Evolutionary conservation across 495 filamentous ascomycete genomes (phyloP).

Genomic region (Penicillium desertorum): DNA sequence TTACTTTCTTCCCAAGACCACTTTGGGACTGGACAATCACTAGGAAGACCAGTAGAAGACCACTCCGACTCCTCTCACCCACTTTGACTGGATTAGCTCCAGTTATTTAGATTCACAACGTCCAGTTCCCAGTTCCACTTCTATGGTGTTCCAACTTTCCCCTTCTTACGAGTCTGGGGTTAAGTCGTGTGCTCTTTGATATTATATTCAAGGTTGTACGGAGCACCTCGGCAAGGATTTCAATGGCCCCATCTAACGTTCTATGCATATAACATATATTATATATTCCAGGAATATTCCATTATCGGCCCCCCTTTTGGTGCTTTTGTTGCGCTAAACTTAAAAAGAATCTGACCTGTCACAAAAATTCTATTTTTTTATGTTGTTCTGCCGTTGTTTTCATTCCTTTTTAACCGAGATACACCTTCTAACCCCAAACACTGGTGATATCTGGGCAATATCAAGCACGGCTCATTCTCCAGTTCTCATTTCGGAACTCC

Average conservation of each 20-base stretch:
- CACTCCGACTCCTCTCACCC: background rate
- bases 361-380: background rate
- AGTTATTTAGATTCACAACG: background rate
- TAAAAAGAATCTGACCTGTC: background rate
- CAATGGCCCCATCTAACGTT: background rate
- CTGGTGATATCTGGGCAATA: background rate
- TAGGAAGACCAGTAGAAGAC: background rate
- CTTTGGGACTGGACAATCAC: background rate
- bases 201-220: no score
- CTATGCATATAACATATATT: no score
- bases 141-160: background rate
- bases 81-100: background rate
- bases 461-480: background rate
- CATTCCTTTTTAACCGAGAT: background rate
- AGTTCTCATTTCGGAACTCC: background rate
- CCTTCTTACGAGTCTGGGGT: background rate
- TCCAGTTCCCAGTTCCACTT: background rate
- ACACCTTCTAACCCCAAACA: slow-evolving; percentile 3
- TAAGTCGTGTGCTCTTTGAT: background rate
- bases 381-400: background rate
- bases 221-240: background rate
- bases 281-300: background rate
- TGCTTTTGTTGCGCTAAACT: slow-evolving; percentile 6
- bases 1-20: background rate
- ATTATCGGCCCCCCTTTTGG: background rate